A percentile compares a stretch with the other conserved stretches of the same genome.
Conservation (phyloP, 2,329 filamentous ascomycete species). For the Pochonia chlamydosporia region DNA sequence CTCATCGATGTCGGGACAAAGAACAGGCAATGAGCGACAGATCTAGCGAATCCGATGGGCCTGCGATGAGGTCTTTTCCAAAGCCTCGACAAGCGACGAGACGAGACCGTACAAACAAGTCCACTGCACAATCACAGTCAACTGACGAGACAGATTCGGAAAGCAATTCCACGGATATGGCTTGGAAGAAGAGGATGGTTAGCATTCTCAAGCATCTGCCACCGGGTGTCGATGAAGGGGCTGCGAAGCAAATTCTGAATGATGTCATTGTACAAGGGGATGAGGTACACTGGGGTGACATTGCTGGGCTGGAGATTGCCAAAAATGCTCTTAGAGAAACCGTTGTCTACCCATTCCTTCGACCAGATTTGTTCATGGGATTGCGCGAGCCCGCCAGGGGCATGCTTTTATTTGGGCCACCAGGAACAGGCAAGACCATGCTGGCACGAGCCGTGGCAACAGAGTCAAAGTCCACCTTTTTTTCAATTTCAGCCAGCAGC, state of each 20-base stretch:
- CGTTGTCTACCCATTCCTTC: conserved; percentile 93
- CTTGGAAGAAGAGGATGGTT: conserved; percentile 58
- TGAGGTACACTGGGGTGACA: conserved; percentile 89
- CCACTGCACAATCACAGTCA: conserved; percentile 41
- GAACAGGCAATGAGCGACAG: conserved; percentile 11
- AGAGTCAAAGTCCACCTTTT: conserved; percentile 91
- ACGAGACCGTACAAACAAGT: conserved; percentile 28
- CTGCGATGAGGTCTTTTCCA: conserved; percentile 15
- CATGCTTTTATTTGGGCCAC: conserved; percentile 93
- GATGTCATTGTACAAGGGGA: conserved; percentile 94
- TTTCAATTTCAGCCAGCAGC: conserved; percentile 92
- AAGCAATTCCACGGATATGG: conserved; percentile 31
- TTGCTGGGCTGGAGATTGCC: conserved; percentile 83
- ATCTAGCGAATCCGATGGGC: conserved; percentile 17
- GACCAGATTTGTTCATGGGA: conserved; percentile 93
- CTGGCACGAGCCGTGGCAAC: conserved; percentile 86
- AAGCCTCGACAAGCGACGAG: conserved; percentile 20
- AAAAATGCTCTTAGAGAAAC: conserved; percentile 92
- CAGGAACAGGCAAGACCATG: conserved; percentile 99
- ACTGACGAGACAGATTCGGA: conserved; percentile 38
- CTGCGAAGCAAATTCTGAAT: conserved; percentile 88
- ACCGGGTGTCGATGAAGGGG: conserved; percentile 71
- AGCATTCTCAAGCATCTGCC: conserved; percentile 72
- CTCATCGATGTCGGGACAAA: conserved; percentile 16
- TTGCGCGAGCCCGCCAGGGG: conserved; percentile 88